phyloP scores from a whole-genome alignment of 768 basidiomycete species.

The Kwoniella dendrophila region DNA sequence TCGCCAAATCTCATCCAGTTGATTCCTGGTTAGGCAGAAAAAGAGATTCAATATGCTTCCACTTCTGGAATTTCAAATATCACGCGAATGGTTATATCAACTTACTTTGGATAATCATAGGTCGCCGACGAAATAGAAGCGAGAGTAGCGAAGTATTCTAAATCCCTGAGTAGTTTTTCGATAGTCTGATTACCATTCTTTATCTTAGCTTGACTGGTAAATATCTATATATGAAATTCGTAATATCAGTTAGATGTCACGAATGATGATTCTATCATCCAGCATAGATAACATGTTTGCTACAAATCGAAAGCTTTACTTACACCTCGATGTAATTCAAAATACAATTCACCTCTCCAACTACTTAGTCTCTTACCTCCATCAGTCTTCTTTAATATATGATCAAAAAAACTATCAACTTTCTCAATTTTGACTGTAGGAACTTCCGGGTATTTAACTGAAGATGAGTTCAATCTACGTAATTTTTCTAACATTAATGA shows the following conservation, averaged over 20 bases:
- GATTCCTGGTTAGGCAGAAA: constrained; percentile 22
- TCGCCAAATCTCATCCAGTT: constrained; percentile 84
- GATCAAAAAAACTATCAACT: constrained; percentile 77
- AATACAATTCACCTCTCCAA: constrained; percentile 86
- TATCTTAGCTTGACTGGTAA: constrained; percentile 91
- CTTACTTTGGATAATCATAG: constrained; percentile 76
- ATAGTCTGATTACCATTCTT: constrained; percentile 93
- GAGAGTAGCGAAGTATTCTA: constrained; percentile 80
- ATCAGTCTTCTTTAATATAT: constrained; percentile 64
- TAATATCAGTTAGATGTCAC: too few species aligned
- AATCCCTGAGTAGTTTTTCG: constrained; percentile 84
- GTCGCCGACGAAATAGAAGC: constrained; percentile 61
- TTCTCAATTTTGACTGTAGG: constrained; percentile 73
- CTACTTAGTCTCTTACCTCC: constrained; percentile 75
- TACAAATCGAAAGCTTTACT: not conserved
- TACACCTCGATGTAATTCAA: constrained; percentile 65
- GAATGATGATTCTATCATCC: too few species aligned
- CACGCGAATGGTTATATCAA: not conserved
- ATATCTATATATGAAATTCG: constrained; percentile 62
- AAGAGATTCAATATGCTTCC: not conserved
- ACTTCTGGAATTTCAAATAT: not conserved
- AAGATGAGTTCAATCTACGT: constrained; percentile 65
- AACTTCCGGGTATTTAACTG: constrained; percentile 13
- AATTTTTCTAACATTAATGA: constrained; percentile 87
- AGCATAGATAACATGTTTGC: not conserved